Conservation (phyloP, 371 early-diverging fungal genomes). For the Batkoa obscura region DNA sequence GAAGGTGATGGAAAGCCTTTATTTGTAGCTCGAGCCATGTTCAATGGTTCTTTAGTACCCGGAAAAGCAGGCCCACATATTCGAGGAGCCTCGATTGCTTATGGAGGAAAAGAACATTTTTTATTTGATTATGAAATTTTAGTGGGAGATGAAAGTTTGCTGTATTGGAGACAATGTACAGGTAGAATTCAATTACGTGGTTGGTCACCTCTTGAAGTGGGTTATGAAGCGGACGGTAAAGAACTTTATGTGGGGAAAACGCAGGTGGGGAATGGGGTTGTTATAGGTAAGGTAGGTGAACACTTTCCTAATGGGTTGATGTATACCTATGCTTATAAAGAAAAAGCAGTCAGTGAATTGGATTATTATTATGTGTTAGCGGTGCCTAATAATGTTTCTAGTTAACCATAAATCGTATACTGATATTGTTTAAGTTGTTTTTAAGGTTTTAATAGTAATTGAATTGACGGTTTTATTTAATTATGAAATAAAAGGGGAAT, state of each 20-base stretch:
- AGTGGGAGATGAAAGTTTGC: conserved; percentile 19
- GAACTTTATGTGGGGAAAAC: conserved; percentile 22
- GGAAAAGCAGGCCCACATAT: conserved; percentile 23
- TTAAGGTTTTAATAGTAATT: too few relatives aligned
- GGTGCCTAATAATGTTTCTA: too few relatives aligned
- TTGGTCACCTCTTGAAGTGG: conserved; percentile 16
- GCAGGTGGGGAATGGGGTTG: conserved; percentile 13
- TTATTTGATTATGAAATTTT: conserved; percentile 23
- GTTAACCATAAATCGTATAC: too few relatives aligned
- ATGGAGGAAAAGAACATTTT: conserved; percentile 17
- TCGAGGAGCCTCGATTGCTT: conserved; percentile 18
- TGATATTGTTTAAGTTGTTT: too few relatives aligned
- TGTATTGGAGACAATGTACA: conserved; percentile 18
- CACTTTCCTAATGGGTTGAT: conserved; percentile 16
- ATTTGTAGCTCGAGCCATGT: conserved; percentile 6
- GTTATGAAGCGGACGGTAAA: conserved; percentile 19
- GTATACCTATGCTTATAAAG: conserved; percentile 12
- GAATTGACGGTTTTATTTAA: too few relatives aligned
- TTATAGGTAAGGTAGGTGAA: conserved; percentile 20
- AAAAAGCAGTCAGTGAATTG: conserved; percentile 7
- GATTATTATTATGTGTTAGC: conserved; percentile 3
- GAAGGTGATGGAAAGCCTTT: conserved; percentile 7
- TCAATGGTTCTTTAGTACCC: conserved; percentile 20
- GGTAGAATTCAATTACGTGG: conserved; percentile 12
- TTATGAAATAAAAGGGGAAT: too few relatives aligned